Evolutionary conservation across 1,139 yeast species (phyloP).

Genomic region (Casaregolazyma lundiana): DNA sequence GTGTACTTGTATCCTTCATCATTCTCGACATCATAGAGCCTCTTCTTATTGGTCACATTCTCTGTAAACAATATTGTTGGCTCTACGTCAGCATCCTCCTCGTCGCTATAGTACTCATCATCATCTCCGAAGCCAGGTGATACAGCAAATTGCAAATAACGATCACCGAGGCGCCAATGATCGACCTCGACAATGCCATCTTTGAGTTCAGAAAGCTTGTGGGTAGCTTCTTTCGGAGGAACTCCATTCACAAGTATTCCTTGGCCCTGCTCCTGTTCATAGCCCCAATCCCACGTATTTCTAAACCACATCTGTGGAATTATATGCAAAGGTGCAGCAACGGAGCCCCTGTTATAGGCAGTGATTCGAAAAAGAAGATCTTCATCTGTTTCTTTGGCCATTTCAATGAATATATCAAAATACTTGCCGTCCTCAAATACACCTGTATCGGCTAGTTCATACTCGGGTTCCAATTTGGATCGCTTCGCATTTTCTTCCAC

Average conservation of each 20-base stretch:
- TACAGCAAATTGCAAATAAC: slow-evolving; percentile 74
- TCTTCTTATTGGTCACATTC: slow-evolving; percentile 74
- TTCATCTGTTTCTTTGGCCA: slow-evolving; percentile 82
- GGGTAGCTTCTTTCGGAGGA: slow-evolving; percentile 12
- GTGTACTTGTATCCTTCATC: slow-evolving; percentile 49
- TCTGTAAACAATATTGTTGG: slow-evolving; percentile 80
- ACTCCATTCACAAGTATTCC: slow-evolving; percentile 9
- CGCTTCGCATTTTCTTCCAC: slow-evolving; percentile 65
- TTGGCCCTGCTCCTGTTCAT: slow-evolving; percentile 15
- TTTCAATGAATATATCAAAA: slow-evolving; percentile 86
- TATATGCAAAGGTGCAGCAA: slow-evolving; percentile 83
- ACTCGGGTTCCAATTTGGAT: slow-evolving; percentile 61
- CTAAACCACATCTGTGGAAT: slow-evolving; percentile 83
- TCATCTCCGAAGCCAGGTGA: slow-evolving; percentile 62
- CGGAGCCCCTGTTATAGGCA: slow-evolving; percentile 79
- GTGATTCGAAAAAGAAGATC: slow-evolving; percentile 81
- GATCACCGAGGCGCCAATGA: slow-evolving; percentile 69
- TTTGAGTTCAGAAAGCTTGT: slow-evolving; percentile 9
- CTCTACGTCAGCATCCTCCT: slow-evolving; percentile 59
- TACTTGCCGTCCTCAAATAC: slow-evolving; percentile 74
- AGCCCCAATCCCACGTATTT: slow-evolving; percentile 93
- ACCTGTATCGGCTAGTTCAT: slow-evolving; percentile 71
- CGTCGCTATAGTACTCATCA: slow-evolving; percentile 29
- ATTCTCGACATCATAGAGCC: slow-evolving; percentile 61
- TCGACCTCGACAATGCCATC: slow-evolving; percentile 54